These are phyloP conservation scores for Phallus indusiatus DNA, from an alignment of 768 basidiomycete species.

Conservation along the genomic window DNA sequence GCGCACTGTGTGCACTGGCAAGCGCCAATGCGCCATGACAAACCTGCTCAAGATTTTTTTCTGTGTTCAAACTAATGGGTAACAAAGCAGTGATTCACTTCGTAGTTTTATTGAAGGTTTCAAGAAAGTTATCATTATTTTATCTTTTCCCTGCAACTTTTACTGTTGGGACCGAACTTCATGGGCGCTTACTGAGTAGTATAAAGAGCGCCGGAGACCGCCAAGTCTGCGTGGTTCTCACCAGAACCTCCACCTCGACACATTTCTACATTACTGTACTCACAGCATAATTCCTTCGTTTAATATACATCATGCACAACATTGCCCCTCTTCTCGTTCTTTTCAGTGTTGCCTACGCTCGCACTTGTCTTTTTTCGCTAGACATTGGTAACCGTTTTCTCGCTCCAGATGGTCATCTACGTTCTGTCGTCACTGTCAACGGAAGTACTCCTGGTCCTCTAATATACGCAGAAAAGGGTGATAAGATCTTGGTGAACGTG, in stretches of 20 bases:
- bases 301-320: background rate
- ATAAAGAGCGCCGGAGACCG: background rate
- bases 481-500: constrained; percentile 3
- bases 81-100: no score
- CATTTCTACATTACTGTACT: background rate
- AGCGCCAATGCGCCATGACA: no score
- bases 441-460: constrained; percentile 16
- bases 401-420: constrained; percentile 24
- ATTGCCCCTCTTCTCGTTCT: background rate
- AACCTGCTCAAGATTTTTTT: no score
- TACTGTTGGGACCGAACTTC: background rate
- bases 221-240: background rate
- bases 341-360: background rate
- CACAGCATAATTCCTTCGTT: background rate
- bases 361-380: background rate
- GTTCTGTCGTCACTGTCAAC: constrained; percentile 15
- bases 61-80: no score
- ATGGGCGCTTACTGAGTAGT: background rate
- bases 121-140: no score
- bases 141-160: no score
- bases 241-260: background rate
- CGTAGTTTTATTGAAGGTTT: no score
- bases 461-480: constrained; percentile 17
- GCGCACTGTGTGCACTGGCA: no score
- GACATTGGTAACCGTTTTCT: constrained; percentile 19